Conservation (phyloP, 2,329 filamentous ascomycete genomes). For the Phialophora verrucosa region DNA sequence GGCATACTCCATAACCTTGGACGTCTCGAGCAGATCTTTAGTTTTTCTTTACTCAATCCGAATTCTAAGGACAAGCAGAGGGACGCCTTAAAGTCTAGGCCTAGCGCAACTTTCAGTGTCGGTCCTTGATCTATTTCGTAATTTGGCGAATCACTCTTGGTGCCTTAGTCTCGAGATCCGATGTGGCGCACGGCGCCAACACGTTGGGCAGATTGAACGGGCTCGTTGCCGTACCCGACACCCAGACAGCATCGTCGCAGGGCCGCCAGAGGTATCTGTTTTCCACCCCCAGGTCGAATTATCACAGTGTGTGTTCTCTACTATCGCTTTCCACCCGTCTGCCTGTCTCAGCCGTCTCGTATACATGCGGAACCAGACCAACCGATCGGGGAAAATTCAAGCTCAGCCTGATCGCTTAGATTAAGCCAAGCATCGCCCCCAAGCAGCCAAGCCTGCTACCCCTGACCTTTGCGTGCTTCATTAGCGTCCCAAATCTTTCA, state of each 20-base stretch:
- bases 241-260: not conserved
- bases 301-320: not conserved
- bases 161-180: not conserved
- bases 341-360: not conserved
- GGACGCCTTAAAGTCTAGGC: not conserved
- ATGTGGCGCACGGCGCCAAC: not conserved
- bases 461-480: constrained; percentile 1
- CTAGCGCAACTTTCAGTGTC: not conserved
- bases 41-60: not conserved
- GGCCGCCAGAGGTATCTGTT: not conserved
- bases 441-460: constrained; percentile 17
- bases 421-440: constrained; percentile 16
- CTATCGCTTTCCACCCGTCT: not conserved
- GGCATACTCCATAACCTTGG: not conserved
- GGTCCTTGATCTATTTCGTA: not conserved
- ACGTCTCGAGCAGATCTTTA: not conserved
- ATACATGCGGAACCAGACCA: not conserved
- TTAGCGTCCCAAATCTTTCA: constrained; percentile 1
- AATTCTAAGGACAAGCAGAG: not conserved
- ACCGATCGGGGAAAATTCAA: not conserved
- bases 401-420: constrained; percentile 3
- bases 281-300: too few species aligned
- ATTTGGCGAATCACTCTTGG: not conserved
- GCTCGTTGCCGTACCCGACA: not conserved
- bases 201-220: not conserved